Evolutionary conservation across 2,329 filamentous ascomycete genomes (phyloP).

Genomic region (Emmonsiellopsis sp.): DNA sequence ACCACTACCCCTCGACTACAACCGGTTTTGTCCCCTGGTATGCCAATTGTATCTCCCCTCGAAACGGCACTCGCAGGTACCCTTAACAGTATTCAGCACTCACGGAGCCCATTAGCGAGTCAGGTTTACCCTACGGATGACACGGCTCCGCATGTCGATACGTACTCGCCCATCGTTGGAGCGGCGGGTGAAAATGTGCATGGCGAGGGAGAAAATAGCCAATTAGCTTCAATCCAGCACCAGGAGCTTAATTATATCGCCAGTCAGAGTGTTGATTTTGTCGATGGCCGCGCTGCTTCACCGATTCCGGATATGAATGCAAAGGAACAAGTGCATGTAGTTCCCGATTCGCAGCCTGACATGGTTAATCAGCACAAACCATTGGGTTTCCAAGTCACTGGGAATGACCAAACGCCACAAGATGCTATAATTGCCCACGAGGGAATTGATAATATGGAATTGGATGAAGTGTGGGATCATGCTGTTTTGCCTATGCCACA

Average conservation of each 20-base stretch:
- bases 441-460: background rate
- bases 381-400: background rate
- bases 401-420: no score
- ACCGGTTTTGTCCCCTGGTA: constrained; percentile 29
- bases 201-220: background rate
- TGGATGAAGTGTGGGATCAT: background rate
- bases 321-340: background rate
- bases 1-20: constrained; percentile 29
- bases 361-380: background rate
- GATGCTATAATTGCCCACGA: background rate
- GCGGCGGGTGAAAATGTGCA: background rate
- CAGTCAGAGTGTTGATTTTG: background rate
- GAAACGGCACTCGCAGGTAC: constrained; percentile 10
- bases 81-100: background rate
- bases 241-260: background rate
- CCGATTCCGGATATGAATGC: background rate
- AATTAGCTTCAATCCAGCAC: background rate
- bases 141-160: background rate
- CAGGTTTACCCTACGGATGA: background rate
- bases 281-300: background rate
- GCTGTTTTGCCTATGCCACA: background rate
- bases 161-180: background rate
- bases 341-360: background rate
- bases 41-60: constrained; percentile 32
- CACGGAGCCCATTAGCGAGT: background rate